Evolutionary conservation across 176 grass and related monocot species (phyloP).

Genomic region (Dactylis glomerata): DNA sequence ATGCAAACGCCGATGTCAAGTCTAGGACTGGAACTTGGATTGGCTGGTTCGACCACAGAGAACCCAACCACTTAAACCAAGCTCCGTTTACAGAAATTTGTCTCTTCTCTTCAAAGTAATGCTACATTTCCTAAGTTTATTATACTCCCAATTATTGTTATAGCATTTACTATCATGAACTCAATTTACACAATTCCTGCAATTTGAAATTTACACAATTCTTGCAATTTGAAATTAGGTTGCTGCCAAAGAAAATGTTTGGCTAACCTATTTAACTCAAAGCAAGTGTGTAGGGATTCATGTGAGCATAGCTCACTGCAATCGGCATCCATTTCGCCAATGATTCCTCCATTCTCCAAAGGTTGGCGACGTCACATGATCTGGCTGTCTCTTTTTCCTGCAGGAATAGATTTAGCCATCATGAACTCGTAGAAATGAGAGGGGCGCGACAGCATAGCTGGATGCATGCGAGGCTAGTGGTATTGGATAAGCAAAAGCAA

Average conservation of each 20-base stretch:
- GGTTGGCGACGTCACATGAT: conserved; percentile 19
- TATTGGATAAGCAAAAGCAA: conserved; percentile 28
- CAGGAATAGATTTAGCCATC: conserved; percentile 43
- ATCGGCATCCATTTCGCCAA: conserved; percentile 31
- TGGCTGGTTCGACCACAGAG: too few species aligned
- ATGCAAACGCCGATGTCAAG: too few species aligned
- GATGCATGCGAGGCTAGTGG: background rate
- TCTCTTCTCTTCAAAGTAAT: too few species aligned
- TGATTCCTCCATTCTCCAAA: conserved; percentile 11
- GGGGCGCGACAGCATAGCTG: background rate
- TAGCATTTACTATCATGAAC: background rate
- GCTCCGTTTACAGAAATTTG: too few species aligned
- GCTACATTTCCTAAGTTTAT: too few species aligned
- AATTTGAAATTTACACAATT: too few species aligned
- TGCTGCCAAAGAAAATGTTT: too few species aligned
- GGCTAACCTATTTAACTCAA: background rate
- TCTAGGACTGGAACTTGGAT: too few species aligned
- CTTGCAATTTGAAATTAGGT: too few species aligned
- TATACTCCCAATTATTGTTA: background rate
- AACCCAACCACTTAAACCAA: too few species aligned
- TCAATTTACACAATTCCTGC: too few species aligned
- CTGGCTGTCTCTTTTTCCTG: conserved; percentile 38
- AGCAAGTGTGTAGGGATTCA: background rate
- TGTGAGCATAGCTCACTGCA: conserved; percentile 27
- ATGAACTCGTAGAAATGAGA: conserved; percentile 6